A percentile compares a stretch with the other conserved stretches of the same genome.
These are phyloP conservation scores for Kwoniella pini DNA, from an alignment of 768 basidiomycete species.

Conservation along the genomic window DNA sequence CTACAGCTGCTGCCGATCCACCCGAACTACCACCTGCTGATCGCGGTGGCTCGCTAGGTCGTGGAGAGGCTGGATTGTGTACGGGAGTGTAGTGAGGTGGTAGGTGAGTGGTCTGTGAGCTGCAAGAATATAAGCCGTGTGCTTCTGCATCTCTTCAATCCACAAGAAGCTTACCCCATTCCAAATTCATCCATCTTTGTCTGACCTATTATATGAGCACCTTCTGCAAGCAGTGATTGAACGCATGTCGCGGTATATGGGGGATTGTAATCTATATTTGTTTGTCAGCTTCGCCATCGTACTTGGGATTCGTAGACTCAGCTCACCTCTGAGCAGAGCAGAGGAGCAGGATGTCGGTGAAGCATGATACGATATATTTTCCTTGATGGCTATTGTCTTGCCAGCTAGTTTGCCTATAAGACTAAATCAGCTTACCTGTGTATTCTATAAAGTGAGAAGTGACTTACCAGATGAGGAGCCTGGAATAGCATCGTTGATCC, in stretches of 20 bases:
- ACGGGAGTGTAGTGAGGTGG: conserved; percentile 76
- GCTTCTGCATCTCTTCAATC: not conserved
- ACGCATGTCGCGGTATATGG: conserved; percentile 90
- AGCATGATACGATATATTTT: conserved; percentile 73
- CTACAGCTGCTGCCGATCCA: conserved; percentile 91
- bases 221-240: conserved; percentile 61
- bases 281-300: not conserved
- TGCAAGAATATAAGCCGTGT: not conserved
- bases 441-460: not conserved
- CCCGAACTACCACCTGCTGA: conserved; percentile 93
- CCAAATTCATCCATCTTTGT: conserved; percentile 98
- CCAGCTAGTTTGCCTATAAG: conserved; percentile 29
- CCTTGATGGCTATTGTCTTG: conserved; percentile 69
- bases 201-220: conserved; percentile 78
- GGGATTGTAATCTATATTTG: conserved; percentile 65
- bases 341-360: conserved; percentile 79
- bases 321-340: conserved; percentile 66
- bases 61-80: conserved; percentile 66
- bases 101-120: conserved; percentile 70
- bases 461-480: conserved; percentile 22
- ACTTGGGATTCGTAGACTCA: not conserved
- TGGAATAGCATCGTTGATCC: conserved; percentile 25
- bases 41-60: conserved; percentile 56
- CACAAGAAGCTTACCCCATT: conserved; percentile 73
- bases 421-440: not conserved